phyloP scores from a whole-genome alignment of 148 eudicot species.

The Chenopodium berlandieri region DNA sequence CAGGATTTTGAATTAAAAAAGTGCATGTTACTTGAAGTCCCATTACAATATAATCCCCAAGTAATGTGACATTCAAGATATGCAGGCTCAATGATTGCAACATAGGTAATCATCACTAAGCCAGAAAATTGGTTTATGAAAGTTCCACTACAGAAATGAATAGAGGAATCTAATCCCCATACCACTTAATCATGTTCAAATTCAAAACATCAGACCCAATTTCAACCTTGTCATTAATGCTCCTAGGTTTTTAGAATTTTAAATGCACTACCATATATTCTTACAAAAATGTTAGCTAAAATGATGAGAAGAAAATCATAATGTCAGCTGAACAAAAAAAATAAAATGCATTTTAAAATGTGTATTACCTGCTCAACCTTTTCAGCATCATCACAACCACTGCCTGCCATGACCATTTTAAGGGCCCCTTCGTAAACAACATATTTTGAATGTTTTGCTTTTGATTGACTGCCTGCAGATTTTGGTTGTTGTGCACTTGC shows the following conservation, averaged over 20 bases:
- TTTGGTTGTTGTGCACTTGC: slow-evolving; percentile 61
- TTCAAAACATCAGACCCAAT: not conserved
- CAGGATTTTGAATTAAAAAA: not conserved
- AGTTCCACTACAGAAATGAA: too few species aligned
- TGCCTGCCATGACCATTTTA: slow-evolving; percentile 66
- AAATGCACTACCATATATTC: too few species aligned
- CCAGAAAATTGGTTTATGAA: not conserved
- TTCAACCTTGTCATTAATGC: not conserved
- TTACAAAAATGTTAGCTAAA: not conserved
- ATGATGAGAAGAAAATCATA: not conserved
- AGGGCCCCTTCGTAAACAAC: slow-evolving; percentile 39
- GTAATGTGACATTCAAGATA: not conserved
- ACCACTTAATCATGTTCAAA: not conserved
- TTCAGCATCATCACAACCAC: slow-evolving; percentile 59
- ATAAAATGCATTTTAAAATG: slow-evolving; percentile 1
- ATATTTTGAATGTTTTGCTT: slow-evolving; percentile 31
- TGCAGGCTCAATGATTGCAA: not conserved
- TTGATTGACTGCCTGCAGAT: slow-evolving; percentile 39
- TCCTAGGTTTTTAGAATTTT: not conserved
- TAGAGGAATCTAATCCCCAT: too few species aligned
- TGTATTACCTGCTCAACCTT: slow-evolving; percentile 61
- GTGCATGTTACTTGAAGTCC: not conserved
- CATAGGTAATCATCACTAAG: not conserved
- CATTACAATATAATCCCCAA: not conserved
- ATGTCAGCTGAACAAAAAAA: not conserved